Base-by-base conservation (phyloP, 257 asterid genomes). In the Solanum microdontum region DNA sequence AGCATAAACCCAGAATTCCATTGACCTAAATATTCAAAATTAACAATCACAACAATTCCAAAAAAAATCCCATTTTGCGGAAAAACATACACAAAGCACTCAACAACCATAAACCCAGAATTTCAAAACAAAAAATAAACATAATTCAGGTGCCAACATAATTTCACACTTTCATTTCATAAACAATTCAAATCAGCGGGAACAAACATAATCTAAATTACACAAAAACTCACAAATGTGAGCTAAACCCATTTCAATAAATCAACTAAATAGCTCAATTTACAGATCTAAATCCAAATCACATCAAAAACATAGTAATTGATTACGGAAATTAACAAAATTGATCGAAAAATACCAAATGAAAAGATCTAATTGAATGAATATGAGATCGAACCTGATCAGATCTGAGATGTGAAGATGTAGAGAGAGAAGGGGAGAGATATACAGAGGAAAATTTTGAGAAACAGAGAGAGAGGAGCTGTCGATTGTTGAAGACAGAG, bases 401-500 rank as follows among this genome's bases (percentile, higher is more conserved):
- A 32, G 79, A 70, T 70, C 79, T 70, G 79, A 70, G 79, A 70
- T 70, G n/a, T 32, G 24, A 5, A 70, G 77, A 70, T 17, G 21
- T 7, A 30, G 39, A 32, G 43, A 15, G 43, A 70, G 79, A 70
- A 7, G 19, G 79, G 39, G 23, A 69, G n/a, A 30, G 5, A 12
- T 76, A n/a, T 28, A 39, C 55, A 70, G 83, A 30, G 55, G 84
- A 19, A 26, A 72, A 45, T 12, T 2, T 19, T 60, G 87, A 34
- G 34, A 85, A 68, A 85, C 28, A n/a, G 37, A 39, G 68, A 55
- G 58, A 68, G 74, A 68, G 36, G 74, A 85, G 82, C 58, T 86
- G 84, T 34, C 84, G 37, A 72, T 33, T 86, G 87, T 84, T 84
- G 82, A 84, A 64, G 66, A 79, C 84, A 79, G 39, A 79, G 60